Percentiles rank a stretch among this genome's conserved stretches.
Evolutionary conservation across 2,329 filamentous ascomycete species (phyloP).

Genomic region (Ilyonectria sp.): DNA sequence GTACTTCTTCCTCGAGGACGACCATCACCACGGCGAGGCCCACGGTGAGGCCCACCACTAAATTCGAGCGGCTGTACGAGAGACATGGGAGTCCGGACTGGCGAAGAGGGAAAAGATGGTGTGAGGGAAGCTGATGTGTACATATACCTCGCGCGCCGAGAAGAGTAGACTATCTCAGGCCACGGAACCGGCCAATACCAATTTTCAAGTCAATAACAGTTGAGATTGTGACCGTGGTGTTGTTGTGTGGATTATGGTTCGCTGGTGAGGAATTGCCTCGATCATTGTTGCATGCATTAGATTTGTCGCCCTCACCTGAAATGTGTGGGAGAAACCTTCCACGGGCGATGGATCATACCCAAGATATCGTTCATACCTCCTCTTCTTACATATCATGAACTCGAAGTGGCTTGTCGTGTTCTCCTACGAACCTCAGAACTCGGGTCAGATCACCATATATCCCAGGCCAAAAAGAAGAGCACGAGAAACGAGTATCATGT

Average conservation of each 20-base stretch:
- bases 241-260: no score
- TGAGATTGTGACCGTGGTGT: neutral
- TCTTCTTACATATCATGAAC: neutral
- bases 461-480: neutral
- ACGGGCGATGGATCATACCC: neutral
- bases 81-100: conserved; percentile 29
- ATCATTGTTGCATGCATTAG: neutral
- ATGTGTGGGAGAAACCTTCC: no score
- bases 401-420: neutral
- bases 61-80: conserved; percentile 43
- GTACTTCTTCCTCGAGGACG: conserved; percentile 85
- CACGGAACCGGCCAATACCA: conserved; percentile 39
- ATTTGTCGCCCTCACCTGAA: neutral
- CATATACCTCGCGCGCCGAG: conserved; percentile 43
- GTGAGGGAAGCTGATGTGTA: conserved; percentile 36
- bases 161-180: conserved; percentile 35
- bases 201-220: conserved; percentile 5
- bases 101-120: conserved; percentile 29
- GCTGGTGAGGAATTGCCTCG: neutral
- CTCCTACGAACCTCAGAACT: neutral
- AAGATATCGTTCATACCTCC: neutral
- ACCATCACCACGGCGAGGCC: conserved; percentile 68
- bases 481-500: neutral
- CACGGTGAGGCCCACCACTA: conserved; percentile 73
- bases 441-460: neutral